These are phyloP conservation scores for Circinella umbellata DNA, from an alignment of 371 early-diverging fungal genomes.

Conservation along the genomic window DNA sequence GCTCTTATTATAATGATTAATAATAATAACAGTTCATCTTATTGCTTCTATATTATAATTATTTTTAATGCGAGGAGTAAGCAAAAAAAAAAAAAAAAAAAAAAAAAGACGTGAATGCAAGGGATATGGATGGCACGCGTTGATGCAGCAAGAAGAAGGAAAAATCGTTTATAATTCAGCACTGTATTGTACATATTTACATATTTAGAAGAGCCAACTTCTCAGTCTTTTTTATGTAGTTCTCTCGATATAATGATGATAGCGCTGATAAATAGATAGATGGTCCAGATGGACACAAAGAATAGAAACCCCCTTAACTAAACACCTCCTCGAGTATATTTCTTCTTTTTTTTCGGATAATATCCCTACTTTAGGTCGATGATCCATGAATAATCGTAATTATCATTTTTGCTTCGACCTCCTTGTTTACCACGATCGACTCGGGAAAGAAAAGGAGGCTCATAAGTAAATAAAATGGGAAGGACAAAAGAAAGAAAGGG, in stretches of 20 bases:
- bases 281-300: too few relatives aligned
- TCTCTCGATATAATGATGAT: too few relatives aligned
- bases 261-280: too few relatives aligned
- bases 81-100: too few relatives aligned
- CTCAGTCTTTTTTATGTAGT: too few relatives aligned
- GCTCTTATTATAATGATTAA: too few relatives aligned
- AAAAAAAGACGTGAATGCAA: slow-evolving; percentile 3
- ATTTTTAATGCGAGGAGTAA: neutral
- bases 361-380: neutral
- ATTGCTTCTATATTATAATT: too few relatives aligned
- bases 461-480: neutral
- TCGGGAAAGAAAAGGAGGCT: neutral
- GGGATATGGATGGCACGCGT: slow-evolving; percentile 15
- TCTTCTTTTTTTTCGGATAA: neutral
- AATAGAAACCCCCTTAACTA: neutral
- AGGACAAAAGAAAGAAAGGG: neutral
- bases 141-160: slow-evolving; percentile 5
- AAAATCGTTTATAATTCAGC: neutral
- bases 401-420: neutral
- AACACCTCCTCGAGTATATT: neutral
- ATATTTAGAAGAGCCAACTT: too few relatives aligned
- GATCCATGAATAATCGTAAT: neutral
- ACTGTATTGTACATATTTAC: too few relatives aligned
- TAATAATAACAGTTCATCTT: neutral
- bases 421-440: slow-evolving; percentile 2